Evolutionary conservation across 169 alveolate genomes (phyloP), one percentile per base, ranked within the genome.

Genomic region (Plasmodium blacklocki): DNA sequence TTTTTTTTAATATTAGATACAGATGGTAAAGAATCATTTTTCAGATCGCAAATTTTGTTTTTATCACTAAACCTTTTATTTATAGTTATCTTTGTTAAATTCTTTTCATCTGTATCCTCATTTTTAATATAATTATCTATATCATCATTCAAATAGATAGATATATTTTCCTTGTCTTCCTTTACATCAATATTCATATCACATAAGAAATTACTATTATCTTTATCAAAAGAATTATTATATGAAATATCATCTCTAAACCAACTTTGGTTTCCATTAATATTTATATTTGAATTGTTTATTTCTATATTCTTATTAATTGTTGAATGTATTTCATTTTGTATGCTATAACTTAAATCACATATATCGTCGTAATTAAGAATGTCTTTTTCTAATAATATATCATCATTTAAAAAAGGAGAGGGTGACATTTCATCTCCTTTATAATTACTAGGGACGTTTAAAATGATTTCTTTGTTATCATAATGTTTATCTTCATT

Each of bases 311-410:
- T 68, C 1, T 68, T 54, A 43, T 83, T 68, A 8, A 68, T 7
- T 19, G 9, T 29, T 50, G 26, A 18, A 19, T 83, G 64, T 12
- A 47, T 43, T 83, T 83, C 91, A 49, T 45, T 63, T 43, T 83
- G 85, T 32, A 68, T 6, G 18, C 45, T 73, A 49, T 83, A 83
- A 21, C 85, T 68, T 12, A 83, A 62, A 45, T 47, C 70, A 50
- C 50, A 83, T 4, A 83, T 68, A 50, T 68, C 91, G 15, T 68
- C 56, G 70, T 68, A 83, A 43, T 83, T 62, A 3, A 83, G 39
- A 29, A 68, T 7, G 18, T 83, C 83, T 32, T 83, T 83, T 68
- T 83, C 59, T 67, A 83, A 49, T 15, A 54, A 68, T 8, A 72
- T 14, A 0, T 83, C 91, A 18, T 58, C 43, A 26, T 78, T 67